Evolutionary conservation across 257 asterid species (phyloP).

Genomic region (Ajuga chamaepitys): DNA sequence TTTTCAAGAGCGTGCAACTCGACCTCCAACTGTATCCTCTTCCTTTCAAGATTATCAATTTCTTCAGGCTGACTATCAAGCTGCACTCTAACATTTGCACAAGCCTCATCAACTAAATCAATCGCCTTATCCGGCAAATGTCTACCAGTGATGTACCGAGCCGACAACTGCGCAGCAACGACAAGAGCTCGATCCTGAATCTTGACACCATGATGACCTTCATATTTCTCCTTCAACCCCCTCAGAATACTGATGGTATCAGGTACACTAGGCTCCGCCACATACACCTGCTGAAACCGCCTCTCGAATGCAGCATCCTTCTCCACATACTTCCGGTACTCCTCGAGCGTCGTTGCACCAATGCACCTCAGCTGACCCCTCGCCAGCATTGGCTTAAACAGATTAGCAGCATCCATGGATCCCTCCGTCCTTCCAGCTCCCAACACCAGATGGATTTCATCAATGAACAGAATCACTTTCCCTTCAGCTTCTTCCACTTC

Average conservation of each 20-base stretch:
- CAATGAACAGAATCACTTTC: slow-evolving; percentile 57
- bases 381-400: slow-evolving; percentile 78
- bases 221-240: slow-evolving; percentile 69
- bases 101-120: slow-evolving; percentile 67
- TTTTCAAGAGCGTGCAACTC: slow-evolving; percentile 75
- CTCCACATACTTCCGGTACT: slow-evolving; percentile 64
- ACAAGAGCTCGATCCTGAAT: slow-evolving; percentile 74
- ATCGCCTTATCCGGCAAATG: slow-evolving; percentile 76
- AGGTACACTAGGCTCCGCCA: slow-evolving; percentile 59
- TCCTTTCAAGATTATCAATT: slow-evolving; percentile 65
- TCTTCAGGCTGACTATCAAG: slow-evolving; percentile 77
- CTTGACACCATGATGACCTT: slow-evolving; percentile 74
- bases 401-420: slow-evolving; percentile 68
- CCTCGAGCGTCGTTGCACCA: slow-evolving; percentile 64
- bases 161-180: slow-evolving; percentile 52
- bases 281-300: slow-evolving; percentile 70
- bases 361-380: slow-evolving; percentile 67
- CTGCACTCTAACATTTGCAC: slow-evolving; percentile 79
- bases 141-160: slow-evolving; percentile 66
- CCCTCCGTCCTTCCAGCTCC: slow-evolving; percentile 76
- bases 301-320: slow-evolving; percentile 79
- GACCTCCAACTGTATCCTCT: slow-evolving; percentile 66
- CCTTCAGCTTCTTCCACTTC: slow-evolving; percentile 79
- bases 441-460: slow-evolving; percentile 58
- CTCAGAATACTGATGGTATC: slow-evolving; percentile 62